A percentile compares a stretch with the other conserved stretches of the same genome.
Conservation (phyloP, 768 basidiomycete genomes). For the Rhodotorula paludigena region DNA sequence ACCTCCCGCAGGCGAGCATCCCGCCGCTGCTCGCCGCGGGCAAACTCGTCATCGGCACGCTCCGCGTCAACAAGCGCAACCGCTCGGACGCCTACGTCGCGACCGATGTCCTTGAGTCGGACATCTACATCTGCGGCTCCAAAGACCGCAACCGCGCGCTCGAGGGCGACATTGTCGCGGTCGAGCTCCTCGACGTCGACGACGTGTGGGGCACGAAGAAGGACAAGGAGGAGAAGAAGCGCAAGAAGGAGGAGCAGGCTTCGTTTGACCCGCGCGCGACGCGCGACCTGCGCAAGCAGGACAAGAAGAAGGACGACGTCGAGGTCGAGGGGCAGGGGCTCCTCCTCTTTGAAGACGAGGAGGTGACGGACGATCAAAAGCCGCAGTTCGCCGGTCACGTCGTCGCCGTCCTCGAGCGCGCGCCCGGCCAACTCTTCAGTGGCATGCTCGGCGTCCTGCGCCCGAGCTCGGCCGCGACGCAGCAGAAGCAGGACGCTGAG, state of each 20-base stretch:
- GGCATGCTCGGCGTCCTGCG: slow-evolving; percentile 71
- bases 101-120: slow-evolving; percentile 94
- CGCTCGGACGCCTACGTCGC: slow-evolving; percentile 98
- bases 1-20: slow-evolving; percentile 89
- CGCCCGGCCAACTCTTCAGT: slow-evolving; percentile 97
- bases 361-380: slow-evolving; percentile 97
- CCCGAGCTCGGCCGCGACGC: slow-evolving; percentile 34
- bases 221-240: slow-evolving; percentile 99
- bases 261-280: slow-evolving; percentile 76
- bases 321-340: slow-evolving; percentile 98
- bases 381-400: slow-evolving; percentile 98
- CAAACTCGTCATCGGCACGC: slow-evolving; percentile 92
- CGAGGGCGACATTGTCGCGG: slow-evolving; percentile 96
- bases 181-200: slow-evolving; percentile 80
- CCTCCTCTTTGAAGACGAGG: slow-evolving; percentile 95
- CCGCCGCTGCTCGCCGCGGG: slow-evolving; percentile 94
- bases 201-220: slow-evolving; percentile 77
- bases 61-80: slow-evolving; percentile 93
- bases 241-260: slow-evolving; percentile 98
- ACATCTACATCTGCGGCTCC: slow-evolving; percentile 95
- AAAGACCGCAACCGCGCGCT: slow-evolving; percentile 97
- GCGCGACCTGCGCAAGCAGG: slow-evolving; percentile 64
- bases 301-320: slow-evolving; percentile 99
- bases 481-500: slow-evolving; percentile 64
- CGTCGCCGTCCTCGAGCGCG: slow-evolving; percentile 98